phyloP scores from a whole-genome alignment of 2,329 filamentous ascomycete species.

The Penicillium expansum region DNA sequence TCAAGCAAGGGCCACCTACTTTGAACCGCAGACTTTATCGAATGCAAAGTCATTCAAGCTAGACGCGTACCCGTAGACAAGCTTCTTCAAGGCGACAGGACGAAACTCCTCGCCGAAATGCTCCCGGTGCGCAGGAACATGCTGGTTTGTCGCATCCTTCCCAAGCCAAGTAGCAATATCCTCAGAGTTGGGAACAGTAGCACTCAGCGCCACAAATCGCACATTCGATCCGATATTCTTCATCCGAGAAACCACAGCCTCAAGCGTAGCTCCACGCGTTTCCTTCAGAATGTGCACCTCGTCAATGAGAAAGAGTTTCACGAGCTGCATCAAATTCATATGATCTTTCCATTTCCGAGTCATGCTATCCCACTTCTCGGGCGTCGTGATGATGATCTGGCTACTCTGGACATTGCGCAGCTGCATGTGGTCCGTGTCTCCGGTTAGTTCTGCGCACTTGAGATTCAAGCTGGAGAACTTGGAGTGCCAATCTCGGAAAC shows the following conservation, averaged over 20 bases:
- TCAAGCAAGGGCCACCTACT: conserved; percentile 38
- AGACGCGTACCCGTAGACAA: conserved; percentile 69
- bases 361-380: conserved; percentile 89
- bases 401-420: conserved; percentile 68
- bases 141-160: conserved; percentile 57
- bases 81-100: conserved; percentile 72
- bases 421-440: conserved; percentile 69
- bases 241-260: conserved; percentile 84
- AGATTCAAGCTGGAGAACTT: conserved; percentile 70
- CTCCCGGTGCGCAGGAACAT: conserved; percentile 64
- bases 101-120: conserved; percentile 76
- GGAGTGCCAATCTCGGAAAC: conserved; percentile 70
- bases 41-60: conserved; percentile 72
- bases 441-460: conserved; percentile 73
- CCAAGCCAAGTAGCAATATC: conserved; percentile 81
- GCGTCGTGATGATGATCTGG: conserved; percentile 80
- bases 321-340: conserved; percentile 66
- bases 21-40: conserved; percentile 65
- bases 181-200: conserved; percentile 76
- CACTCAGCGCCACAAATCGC: conserved; percentile 77
- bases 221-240: conserved; percentile 73
- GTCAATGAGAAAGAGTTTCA: conserved; percentile 80
- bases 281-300: conserved; percentile 87
- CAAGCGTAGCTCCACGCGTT: conserved; percentile 71
- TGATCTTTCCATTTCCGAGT: conserved; percentile 86